Evolutionary conservation across 2,329 filamentous ascomycete species (phyloP).

Genomic region (Zarea fungicola): DNA sequence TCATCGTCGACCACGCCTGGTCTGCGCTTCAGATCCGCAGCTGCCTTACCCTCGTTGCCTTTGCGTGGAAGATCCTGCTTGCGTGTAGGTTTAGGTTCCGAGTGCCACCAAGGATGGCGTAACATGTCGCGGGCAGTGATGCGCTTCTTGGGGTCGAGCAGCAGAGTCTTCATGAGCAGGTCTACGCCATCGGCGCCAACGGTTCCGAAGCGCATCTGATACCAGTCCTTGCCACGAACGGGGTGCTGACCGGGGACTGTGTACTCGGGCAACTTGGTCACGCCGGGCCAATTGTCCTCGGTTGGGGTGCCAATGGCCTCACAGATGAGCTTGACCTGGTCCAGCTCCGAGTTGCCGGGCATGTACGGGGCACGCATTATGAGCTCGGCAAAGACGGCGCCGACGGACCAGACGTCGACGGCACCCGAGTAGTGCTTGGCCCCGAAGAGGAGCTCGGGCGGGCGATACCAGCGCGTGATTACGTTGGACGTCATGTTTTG

Average conservation of each 20-base stretch:
- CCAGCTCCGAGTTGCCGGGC: slow-evolving; percentile 76
- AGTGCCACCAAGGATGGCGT: slow-evolving; percentile 79
- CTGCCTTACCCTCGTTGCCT: slow-evolving; percentile 68
- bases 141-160: slow-evolving; percentile 79
- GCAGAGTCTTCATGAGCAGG: slow-evolving; percentile 77
- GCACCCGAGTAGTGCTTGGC: slow-evolving; percentile 83
- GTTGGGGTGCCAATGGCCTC: slow-evolving; percentile 83
- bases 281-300: slow-evolving; percentile 93
- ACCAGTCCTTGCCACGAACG: slow-evolving; percentile 64
- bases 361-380: slow-evolving; percentile 78
- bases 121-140: slow-evolving; percentile 74
- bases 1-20: slow-evolving; percentile 63
- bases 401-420: slow-evolving; percentile 92
- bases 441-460: slow-evolving; percentile 88
- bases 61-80: slow-evolving; percentile 80
- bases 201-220: slow-evolving; percentile 70
- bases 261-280: slow-evolving; percentile 74
- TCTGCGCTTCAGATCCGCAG: slow-evolving; percentile 72
- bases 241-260: slow-evolving; percentile 61
- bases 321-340: slow-evolving; percentile 80
- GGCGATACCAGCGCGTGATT: slow-evolving; percentile 95
- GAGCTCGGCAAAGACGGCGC: slow-evolving; percentile 88
- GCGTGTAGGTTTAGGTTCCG: slow-evolving; percentile 74
- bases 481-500: slow-evolving; percentile 87
- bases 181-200: slow-evolving; percentile 81